Evolutionary conservation across 1,284 basidiomycete genomes (phyloP), one percentile per base, ranked within the genome.

Genomic region (Sporisorium graminicola): DNA sequence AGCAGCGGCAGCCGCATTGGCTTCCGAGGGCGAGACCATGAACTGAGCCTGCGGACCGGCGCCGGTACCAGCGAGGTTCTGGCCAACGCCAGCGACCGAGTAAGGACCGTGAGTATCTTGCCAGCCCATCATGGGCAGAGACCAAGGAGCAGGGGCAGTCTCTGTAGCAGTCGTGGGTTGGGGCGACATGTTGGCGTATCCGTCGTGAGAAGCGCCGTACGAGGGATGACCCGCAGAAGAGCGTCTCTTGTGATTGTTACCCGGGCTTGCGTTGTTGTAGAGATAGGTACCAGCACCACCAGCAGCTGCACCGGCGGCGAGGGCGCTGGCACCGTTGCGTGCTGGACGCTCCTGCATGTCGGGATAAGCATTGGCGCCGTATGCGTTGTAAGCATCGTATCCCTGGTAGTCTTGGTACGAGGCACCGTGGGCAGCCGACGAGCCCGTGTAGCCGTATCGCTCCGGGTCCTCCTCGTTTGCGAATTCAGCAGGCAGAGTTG

Each of bases 391-490:
- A 9, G 63, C 64, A 46, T 62, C 60, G 52, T 65, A 65, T 16
- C 52, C 59, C 7, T 65, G 51, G 43, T 72, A 65, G 58, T 67
- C 53, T 44, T 52, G 57, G 49, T 66, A 67, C 29, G 49, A 50
- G 5, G 33, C 63, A 47, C 50, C 56, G 56, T 78, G 76, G 14
- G 51, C 59, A 16, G 54, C 50, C 14, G 68, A 51, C 3, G 68
- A 65, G 6, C 44, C 53, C 12, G 33, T 58, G 47, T 75, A 65
- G 27, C 58, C 76, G 52, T 71, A 73, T 14, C 47, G 47, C 29
- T 79, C 79, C 0, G 74, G 71, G 33, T 81, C 74, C 9, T 77
- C 63, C 8, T 73, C 64, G 51, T 75, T 64, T 49, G 64, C 67
- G 42, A 75, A 79, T 13, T 73, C 62, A 8, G 59, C 63, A 13